Evolutionary conservation across 1,139 yeast genomes (phyloP).

Genomic region (Pichia sp.): DNA sequence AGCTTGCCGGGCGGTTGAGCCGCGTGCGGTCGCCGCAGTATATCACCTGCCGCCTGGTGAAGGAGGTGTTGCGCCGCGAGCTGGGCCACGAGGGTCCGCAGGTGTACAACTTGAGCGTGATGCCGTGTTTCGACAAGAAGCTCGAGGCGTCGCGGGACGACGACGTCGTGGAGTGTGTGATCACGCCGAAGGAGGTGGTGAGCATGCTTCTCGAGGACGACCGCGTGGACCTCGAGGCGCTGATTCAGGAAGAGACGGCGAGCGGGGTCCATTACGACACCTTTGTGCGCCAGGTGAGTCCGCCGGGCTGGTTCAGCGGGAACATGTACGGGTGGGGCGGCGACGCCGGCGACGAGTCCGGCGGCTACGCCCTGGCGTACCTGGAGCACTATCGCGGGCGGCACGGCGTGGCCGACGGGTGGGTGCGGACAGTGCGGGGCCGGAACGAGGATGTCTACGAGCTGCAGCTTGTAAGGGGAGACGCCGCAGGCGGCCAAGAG

Average conservation of each 20-base stretch:
- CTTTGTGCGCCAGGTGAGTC: slow-evolving; percentile 41
- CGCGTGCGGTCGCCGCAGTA: slow-evolving; percentile 87
- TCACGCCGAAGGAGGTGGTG: slow-evolving; percentile 84
- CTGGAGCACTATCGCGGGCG: slow-evolving; percentile 31
- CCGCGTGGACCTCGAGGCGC: slow-evolving; percentile 35
- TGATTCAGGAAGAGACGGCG: slow-evolving; percentile 22
- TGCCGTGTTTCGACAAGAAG: slow-evolving; percentile 98
- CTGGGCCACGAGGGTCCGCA: slow-evolving; percentile 34
- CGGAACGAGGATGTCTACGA: slow-evolving; percentile 76
- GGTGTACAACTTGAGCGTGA: slow-evolving; percentile 75
- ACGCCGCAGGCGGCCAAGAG: slow-evolving; percentile 14
- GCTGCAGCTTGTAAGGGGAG: slow-evolving; percentile 44
- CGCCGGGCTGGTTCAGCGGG: slow-evolving; percentile 54
- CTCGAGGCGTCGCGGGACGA: slow-evolving; percentile 76
- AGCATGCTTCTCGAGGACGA: slow-evolving; percentile 57
- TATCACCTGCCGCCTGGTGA: slow-evolving; percentile 76
- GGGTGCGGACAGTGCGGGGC: slow-evolving; percentile 44
- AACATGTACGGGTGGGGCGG: slow-evolving; percentile 58
- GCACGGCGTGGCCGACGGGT: neutral
- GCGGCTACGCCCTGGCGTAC: slow-evolving; percentile 78
- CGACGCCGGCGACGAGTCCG: slow-evolving; percentile 78
- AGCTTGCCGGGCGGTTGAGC: slow-evolving; percentile 58
- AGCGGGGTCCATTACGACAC: slow-evolving; percentile 16
- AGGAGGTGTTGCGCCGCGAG: slow-evolving; percentile 47
- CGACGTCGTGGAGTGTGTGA: slow-evolving; percentile 85